Evolutionary conservation across 305 asterid genomes (phyloP).

Genomic region (Caryopteris hybrid): DNA sequence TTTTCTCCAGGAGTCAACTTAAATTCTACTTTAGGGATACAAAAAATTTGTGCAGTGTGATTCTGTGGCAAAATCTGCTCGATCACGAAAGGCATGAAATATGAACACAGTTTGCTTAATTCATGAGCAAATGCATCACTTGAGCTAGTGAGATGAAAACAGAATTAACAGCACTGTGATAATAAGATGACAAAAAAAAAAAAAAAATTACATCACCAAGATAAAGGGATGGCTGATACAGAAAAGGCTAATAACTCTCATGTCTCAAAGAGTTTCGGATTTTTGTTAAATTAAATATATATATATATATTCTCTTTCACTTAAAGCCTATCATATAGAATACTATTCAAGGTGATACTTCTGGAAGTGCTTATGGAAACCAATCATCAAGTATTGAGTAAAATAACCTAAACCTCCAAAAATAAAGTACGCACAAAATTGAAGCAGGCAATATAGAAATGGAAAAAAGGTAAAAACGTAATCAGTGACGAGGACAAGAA

Average conservation of each 20-base stretch:
- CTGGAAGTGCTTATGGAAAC: not conserved
- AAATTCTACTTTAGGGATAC: not conserved
- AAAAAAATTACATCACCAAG: not conserved
- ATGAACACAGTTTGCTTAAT: not conserved
- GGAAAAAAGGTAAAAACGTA: not conserved
- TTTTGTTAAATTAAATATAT: not conserved
- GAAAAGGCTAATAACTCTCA: not conserved
- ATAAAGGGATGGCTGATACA: not conserved
- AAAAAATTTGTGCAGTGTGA: too few relatives aligned
- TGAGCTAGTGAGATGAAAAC: not conserved
- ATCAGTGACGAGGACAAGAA: not conserved
- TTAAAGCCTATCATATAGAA: not conserved
- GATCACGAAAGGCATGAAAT: not conserved
- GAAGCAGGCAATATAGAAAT: not conserved
- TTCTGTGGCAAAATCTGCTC: too few relatives aligned
- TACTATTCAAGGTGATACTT: not conserved
- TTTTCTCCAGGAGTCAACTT: not conserved
- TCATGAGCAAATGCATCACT: not conserved
- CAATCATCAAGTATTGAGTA: conserved; percentile 1
- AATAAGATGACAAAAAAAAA: not conserved
- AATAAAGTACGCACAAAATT: not conserved
- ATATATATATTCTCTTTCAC: not conserved
- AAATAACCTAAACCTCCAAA: not conserved
- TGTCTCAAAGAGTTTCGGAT: not conserved
- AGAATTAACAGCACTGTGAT: not conserved